Percentiles rank a stretch among this genome's conserved stretches.
Evolutionary conservation across 257 asterid genomes (phyloP).

Genomic region (Paraleonurus japonicus): DNA sequence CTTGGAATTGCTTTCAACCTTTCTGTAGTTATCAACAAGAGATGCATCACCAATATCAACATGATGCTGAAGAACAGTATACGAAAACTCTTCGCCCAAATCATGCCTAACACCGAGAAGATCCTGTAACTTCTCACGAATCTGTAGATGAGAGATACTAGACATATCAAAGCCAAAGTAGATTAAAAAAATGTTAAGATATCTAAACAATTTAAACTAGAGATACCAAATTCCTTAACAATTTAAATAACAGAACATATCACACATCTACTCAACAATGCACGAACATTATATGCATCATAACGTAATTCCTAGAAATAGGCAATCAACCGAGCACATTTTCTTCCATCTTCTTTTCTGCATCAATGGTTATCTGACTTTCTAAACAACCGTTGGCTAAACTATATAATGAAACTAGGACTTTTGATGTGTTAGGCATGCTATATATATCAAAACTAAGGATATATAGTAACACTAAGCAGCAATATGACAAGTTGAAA

Average conservation of each 20-base stretch:
- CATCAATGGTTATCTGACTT: slow-evolving; percentile 5
- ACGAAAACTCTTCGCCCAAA: slow-evolving; percentile 70
- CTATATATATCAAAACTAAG: slow-evolving; percentile 8
- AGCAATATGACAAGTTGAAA: background rate
- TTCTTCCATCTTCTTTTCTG: slow-evolving; percentile 6
- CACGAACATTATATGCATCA: background rate
- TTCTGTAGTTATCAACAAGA: slow-evolving; percentile 32
- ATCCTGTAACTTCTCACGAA: slow-evolving; percentile 55
- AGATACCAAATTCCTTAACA: background rate
- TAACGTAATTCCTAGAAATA: slow-evolving; percentile 4
- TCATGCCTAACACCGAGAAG: slow-evolving; percentile 76
- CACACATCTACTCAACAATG: background rate
- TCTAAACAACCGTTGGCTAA: slow-evolving; percentile 11
- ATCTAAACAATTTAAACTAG: background rate
- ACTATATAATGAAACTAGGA: background rate
- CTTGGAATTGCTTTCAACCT: slow-evolving; percentile 55
- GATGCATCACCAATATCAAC: slow-evolving; percentile 42
- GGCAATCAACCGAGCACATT: background rate
- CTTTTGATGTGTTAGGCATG: background rate
- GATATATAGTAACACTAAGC: background rate
- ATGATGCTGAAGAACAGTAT: slow-evolving; percentile 63
- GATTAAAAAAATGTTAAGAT: slow-evolving; percentile 11
- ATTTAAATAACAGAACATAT: background rate
- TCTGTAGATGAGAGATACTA: slow-evolving; percentile 45
- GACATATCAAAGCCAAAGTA: slow-evolving; percentile 27